Evolutionary conservation across 768 basidiomycete species (phyloP).

Genomic region (Termitomyces sp.): DNA sequence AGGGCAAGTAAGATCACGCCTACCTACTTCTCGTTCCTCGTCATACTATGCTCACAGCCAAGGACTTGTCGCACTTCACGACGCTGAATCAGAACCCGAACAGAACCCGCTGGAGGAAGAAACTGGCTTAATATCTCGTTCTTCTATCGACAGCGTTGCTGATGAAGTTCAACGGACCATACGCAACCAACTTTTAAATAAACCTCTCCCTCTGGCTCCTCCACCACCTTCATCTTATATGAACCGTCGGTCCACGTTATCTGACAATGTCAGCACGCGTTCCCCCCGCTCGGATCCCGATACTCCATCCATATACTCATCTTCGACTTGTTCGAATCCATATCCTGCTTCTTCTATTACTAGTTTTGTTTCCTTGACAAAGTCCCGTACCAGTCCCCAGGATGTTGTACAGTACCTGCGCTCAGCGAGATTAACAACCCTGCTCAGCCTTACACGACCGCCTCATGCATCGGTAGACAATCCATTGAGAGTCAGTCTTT

Average conservation of each 20-base stretch:
- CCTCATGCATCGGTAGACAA: conserved; percentile 73
- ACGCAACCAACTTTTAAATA: conserved; percentile 46
- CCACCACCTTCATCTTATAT: conserved; percentile 38
- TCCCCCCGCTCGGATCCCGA: conserved; percentile 54
- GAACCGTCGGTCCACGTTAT: conserved; percentile 45
- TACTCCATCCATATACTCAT: conserved; percentile 43
- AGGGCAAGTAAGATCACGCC: conserved; percentile 42
- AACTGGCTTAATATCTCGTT: conserved; percentile 63
- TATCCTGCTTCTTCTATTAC: conserved; percentile 42
- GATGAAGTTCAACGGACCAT: conserved; percentile 74
- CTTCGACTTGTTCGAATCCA: conserved; percentile 41
- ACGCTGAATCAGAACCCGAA: conserved; percentile 48
- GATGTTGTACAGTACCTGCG: conserved; percentile 83
- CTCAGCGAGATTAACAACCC: conserved; percentile 78
- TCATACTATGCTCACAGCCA: conserved; percentile 44
- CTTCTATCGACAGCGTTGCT: conserved; percentile 83
- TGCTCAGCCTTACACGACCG: conserved; percentile 71
- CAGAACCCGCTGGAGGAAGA: conserved; percentile 50
- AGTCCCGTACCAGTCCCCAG: conserved; percentile 50
- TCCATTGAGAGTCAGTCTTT: conserved; percentile 83
- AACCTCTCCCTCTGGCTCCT: conserved; percentile 25
- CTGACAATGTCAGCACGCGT: conserved; percentile 49
- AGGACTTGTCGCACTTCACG: conserved; percentile 40
- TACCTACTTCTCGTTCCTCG: conserved; percentile 36
- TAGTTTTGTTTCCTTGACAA: conserved; percentile 34